Evolutionary conservation across 208 protist species (phyloP).

Genomic region (Wallacemonas sp.): DNA sequence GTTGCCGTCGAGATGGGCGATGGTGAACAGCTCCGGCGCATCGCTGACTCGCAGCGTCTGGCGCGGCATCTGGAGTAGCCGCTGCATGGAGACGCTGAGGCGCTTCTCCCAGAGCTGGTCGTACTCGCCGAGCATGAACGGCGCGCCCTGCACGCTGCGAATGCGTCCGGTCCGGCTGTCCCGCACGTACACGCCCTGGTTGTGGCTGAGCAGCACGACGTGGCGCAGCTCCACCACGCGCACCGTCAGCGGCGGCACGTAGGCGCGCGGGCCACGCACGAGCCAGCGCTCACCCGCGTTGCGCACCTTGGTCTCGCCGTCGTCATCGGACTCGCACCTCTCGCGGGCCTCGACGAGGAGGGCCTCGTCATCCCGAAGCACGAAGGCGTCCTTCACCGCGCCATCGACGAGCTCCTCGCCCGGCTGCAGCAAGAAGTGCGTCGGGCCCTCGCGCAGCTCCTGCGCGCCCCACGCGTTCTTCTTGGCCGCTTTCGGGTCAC

Average conservation of each 20-base stretch:
- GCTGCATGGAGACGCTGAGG: constrained; percentile 46
- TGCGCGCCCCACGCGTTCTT: constrained; percentile 22
- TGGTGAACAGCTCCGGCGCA: constrained; percentile 4
- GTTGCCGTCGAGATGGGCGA: not conserved
- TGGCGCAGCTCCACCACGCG: constrained; percentile 87
- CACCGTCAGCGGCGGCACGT: constrained; percentile 92
- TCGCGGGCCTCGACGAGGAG: constrained; percentile 61
- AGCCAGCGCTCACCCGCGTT: constrained; percentile 89
- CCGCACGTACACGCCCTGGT: constrained; percentile 96
- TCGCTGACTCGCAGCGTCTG: constrained; percentile 44
- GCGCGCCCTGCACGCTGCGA: constrained; percentile 41
- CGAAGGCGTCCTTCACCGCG: constrained; percentile 29
- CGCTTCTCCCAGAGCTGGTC: constrained; percentile 86
- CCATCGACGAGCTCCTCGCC: constrained; percentile 47
- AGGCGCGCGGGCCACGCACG: constrained; percentile 90
- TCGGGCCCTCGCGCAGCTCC: constrained; percentile 38
- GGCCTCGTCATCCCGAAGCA: constrained; percentile 51
- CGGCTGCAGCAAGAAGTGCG: constrained; percentile 63
- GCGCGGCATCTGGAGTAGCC: constrained; percentile 44
- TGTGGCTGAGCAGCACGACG: constrained; percentile 89
- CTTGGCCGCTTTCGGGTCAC: not conserved
- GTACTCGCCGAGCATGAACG: constrained; percentile 66
- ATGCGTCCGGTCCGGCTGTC: constrained; percentile 87
- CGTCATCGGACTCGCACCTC: constrained; percentile 24
- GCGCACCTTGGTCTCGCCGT: constrained; percentile 8